phyloP scores from a whole-genome alignment of 257 asterid species.

The Misopates orontium region DNA sequence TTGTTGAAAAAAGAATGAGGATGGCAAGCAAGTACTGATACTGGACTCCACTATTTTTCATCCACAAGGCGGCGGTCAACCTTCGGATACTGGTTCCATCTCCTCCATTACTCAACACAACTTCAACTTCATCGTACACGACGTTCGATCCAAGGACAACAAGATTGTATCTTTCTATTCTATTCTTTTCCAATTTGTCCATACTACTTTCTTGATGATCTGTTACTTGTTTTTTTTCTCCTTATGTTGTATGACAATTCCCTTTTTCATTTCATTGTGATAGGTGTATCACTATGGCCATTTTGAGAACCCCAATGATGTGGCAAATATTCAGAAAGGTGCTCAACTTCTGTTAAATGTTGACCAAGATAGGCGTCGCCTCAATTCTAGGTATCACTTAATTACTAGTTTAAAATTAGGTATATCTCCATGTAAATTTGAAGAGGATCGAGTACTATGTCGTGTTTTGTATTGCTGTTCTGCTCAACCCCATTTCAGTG shows the following conservation, averaged over 20 bases:
- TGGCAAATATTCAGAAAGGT: slow-evolving; percentile 36
- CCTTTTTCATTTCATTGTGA: slow-evolving; percentile 1
- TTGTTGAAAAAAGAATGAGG: slow-evolving; percentile 46
- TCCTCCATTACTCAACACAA: slow-evolving; percentile 38
- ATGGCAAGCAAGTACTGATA: slow-evolving; percentile 54
- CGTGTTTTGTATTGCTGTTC: background rate
- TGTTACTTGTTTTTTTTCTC: slow-evolving; percentile 1
- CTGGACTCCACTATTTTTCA: slow-evolving; percentile 75
- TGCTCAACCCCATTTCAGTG: no score
- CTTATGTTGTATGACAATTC: background rate
- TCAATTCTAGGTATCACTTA: slow-evolving; percentile 53
- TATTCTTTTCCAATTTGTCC: background rate
- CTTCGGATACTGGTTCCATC: slow-evolving; percentile 74
- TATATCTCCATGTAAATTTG: no score
- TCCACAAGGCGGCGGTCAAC: slow-evolving; percentile 97
- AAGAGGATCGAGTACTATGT: background rate
- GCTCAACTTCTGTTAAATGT: slow-evolving; percentile 56
- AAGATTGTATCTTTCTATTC: slow-evolving; percentile 51
- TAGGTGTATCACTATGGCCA: slow-evolving; percentile 72
- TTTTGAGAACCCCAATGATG: slow-evolving; percentile 44
- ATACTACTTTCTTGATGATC: background rate
- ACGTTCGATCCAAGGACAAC: slow-evolving; percentile 76
- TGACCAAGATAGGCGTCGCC: slow-evolving; percentile 62
- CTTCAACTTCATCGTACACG: slow-evolving; percentile 62
- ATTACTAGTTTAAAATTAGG: no score